Conservation (phyloP, 1,284 basidiomycete genomes). For the Boletus subluridellus region DNA sequence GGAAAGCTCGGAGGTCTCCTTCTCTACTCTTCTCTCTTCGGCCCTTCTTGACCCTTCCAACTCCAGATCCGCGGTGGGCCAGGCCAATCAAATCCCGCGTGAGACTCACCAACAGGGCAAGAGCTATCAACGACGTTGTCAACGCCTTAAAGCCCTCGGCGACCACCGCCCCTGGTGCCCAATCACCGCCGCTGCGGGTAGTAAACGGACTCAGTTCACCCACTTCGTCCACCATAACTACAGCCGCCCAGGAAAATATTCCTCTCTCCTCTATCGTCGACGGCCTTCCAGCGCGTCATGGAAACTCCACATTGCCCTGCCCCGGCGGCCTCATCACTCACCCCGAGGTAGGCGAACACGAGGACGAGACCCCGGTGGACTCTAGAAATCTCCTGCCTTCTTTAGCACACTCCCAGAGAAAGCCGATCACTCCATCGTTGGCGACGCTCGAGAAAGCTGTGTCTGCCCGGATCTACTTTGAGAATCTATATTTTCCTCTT, state of each 20-base stretch:
- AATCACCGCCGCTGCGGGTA: conserved; percentile 64
- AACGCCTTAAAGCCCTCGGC: conserved; percentile 61
- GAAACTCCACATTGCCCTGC: conserved; percentile 60
- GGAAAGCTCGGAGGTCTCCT: conserved; percentile 84
- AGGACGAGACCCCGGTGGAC: conserved; percentile 42
- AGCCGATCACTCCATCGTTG: conserved; percentile 75
- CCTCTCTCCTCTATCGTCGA: conserved; percentile 46
- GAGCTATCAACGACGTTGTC: conserved; percentile 79
- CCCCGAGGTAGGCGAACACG: conserved; percentile 57
- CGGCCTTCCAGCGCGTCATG: conserved; percentile 53
- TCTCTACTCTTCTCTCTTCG: conserved; percentile 24
- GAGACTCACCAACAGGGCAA: conserved; percentile 69
- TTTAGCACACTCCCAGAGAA: conserved; percentile 35
- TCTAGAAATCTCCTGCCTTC: conserved; percentile 16
- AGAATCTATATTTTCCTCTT: conserved; percentile 93
- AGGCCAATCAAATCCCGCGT: conserved; percentile 85
- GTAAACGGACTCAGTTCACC: conserved; percentile 72
- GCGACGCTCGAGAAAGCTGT: conserved; percentile 91
- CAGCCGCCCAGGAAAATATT: conserved; percentile 66
- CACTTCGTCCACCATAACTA: conserved; percentile 62
- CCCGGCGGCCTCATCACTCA: conserved; percentile 57
- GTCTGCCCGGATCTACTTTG: conserved; percentile 91
- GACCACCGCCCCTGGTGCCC: conserved; percentile 41
- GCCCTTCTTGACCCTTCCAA: conserved; percentile 17
- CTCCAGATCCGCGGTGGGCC: conserved; percentile 84